These are phyloP conservation scores for Oryza meyeriana DNA, from an alignment of 176 grass and related monocot species.

Conservation along the genomic window DNA sequence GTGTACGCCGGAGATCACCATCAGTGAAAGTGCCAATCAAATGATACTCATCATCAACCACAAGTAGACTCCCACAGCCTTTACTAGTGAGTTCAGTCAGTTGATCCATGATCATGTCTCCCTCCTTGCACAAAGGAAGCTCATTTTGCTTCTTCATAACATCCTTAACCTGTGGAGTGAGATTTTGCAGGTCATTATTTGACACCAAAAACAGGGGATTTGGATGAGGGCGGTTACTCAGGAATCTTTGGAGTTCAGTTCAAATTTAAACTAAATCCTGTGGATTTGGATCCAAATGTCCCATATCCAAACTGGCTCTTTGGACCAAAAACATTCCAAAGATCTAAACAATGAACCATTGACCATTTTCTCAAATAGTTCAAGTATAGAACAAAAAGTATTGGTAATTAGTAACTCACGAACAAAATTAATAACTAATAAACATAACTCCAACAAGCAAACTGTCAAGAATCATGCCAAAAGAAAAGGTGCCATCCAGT, in stretches of 20 bases:
- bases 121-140: conserved; percentile 85
- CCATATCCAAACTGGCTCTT: background rate
- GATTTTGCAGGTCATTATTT: background rate
- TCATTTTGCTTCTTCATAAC: conserved; percentile 97
- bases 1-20: conserved; percentile 73
- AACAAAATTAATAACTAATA: background rate
- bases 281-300: background rate
- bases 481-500: background rate
- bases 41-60: conserved; percentile 77
- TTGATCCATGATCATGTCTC: conserved; percentile 99
- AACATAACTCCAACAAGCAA: background rate
- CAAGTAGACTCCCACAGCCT: conserved; percentile 83
- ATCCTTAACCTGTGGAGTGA: conserved; percentile 77
- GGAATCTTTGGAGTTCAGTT: background rate
- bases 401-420: background rate
- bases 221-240: background rate
- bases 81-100: conserved; percentile 90
- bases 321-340: background rate
- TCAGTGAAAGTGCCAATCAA: conserved; percentile 92
- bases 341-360: background rate
- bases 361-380: background rate
- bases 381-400: background rate
- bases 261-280: background rate
- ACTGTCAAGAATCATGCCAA: background rate
- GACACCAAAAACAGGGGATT: background rate